Conservation (phyloP, 441 rosid genomes). For the Adansonia madagascariensis region DNA sequence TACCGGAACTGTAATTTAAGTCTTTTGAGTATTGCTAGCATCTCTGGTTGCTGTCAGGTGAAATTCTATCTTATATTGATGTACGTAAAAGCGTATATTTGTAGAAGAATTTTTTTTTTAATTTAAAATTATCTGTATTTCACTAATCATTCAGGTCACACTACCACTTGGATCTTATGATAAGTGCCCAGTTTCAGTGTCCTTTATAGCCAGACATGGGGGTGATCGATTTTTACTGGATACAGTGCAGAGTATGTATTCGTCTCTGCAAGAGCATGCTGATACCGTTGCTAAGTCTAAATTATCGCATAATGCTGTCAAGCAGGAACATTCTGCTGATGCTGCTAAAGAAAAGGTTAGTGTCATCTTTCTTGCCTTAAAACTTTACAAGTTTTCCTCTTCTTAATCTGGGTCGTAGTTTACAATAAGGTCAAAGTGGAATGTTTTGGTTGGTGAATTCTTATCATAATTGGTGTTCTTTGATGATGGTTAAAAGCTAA, state of each 20-base stretch:
- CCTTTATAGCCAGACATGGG: slow-evolving; percentile 72
- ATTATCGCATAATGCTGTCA: slow-evolving; percentile 41
- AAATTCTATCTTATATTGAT: slow-evolving; percentile 27
- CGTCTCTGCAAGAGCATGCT: slow-evolving; percentile 74
- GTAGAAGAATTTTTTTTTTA: neutral
- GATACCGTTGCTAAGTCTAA: slow-evolving; percentile 56
- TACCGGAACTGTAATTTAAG: slow-evolving; percentile 59
- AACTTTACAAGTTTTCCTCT: neutral
- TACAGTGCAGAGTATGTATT: slow-evolving; percentile 66
- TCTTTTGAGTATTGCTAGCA: slow-evolving; percentile 84
- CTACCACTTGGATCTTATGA: slow-evolving; percentile 80
- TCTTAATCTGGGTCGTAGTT: neutral
- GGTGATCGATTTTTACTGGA: slow-evolving; percentile 93
- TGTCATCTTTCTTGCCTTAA: slow-evolving; percentile 17
- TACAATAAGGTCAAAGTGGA: neutral
- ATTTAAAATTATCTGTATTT: slow-evolving; percentile 16
- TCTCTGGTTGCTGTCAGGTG: slow-evolving; percentile 99
- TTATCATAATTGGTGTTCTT: neutral
- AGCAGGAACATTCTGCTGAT: slow-evolving; percentile 67
- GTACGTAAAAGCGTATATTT: neutral
- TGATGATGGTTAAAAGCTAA: neutral
- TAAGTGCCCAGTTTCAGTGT: slow-evolving; percentile 83
- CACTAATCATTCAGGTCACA: slow-evolving; percentile 64
- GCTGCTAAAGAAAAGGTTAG: slow-evolving; percentile 90
- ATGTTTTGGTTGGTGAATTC: neutral